phyloP scores from a whole-genome alignment of 495 filamentous ascomycete genomes.

The Aspergillus incahuasiensis region DNA sequence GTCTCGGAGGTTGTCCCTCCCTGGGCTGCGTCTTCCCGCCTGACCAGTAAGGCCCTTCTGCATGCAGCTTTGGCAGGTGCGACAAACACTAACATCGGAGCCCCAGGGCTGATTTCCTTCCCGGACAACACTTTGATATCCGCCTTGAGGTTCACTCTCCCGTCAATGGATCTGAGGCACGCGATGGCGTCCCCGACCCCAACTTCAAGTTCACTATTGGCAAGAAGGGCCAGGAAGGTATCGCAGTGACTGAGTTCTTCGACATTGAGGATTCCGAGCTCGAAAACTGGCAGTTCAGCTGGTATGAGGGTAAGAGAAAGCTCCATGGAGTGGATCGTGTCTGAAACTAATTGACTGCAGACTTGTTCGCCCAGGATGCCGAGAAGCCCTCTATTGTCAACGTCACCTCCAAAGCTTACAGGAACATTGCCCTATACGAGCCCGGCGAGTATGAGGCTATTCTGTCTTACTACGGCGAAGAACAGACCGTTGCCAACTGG shows the following conservation, averaged over 20 bases:
- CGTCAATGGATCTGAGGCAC: constrained; percentile 67
- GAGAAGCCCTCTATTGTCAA: constrained; percentile 60
- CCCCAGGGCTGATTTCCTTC: constrained; percentile 58
- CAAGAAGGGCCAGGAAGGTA: constrained; percentile 47
- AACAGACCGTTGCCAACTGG: constrained; percentile 64
- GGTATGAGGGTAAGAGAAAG: constrained; percentile 54
- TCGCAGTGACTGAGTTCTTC: constrained; percentile 56
- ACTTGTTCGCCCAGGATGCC: constrained; percentile 65
- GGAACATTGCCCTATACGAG: constrained; percentile 61
- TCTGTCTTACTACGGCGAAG: constrained; percentile 60
- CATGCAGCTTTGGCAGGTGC: neutral
- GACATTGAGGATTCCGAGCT: constrained; percentile 53
- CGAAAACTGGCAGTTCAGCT: constrained; percentile 66
- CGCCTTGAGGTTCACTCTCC: constrained; percentile 73
- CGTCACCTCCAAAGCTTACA: constrained; percentile 66
- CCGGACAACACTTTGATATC: constrained; percentile 72
- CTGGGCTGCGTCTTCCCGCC: constrained; percentile 73
- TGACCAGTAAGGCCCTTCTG: constrained; percentile 51
- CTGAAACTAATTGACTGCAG: constrained; percentile 27
- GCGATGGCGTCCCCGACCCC: constrained; percentile 56
- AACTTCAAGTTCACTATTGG: constrained; percentile 64
- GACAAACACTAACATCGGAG: neutral
- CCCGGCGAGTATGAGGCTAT: constrained; percentile 68
- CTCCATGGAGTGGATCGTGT: neutral
- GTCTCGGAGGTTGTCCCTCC: constrained; percentile 63